Percentiles rank a stretch among this genome's conserved stretches.
Conservation (phyloP, 192 early-diverging fungal genomes). For the Coemansia sp. region DNA sequence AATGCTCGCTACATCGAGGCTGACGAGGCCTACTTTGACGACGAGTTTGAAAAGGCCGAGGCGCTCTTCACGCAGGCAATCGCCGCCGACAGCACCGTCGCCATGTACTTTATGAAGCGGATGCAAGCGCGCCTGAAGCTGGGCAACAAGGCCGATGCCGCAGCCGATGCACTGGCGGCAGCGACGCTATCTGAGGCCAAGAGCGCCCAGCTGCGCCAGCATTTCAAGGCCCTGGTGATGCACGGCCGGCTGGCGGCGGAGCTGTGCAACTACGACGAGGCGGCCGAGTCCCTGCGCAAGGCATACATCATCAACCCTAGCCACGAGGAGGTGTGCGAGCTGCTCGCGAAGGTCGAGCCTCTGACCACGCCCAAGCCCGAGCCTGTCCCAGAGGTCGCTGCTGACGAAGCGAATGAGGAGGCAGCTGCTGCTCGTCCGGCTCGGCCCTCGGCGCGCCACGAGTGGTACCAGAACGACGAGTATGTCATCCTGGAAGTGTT, state of each 20-base stretch:
- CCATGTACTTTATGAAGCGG: constrained; percentile 72
- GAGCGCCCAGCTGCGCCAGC: constrained; percentile 50
- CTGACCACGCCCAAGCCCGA: constrained; percentile 44
- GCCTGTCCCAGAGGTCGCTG: constrained; percentile 1
- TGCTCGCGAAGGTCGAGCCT: constrained; percentile 46
- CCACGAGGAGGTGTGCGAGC: constrained; percentile 40
- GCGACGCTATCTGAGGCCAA: constrained; percentile 59
- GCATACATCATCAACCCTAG: constrained; percentile 65
- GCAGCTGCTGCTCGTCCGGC: constrained; percentile 2
- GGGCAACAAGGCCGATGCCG: constrained; percentile 60
- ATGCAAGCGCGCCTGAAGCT: constrained; percentile 69
- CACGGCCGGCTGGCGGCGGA: constrained; percentile 64
- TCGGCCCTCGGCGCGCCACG: constrained; percentile 68
- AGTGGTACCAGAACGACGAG: constrained; percentile 97
- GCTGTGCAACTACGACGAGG: constrained; percentile 62
- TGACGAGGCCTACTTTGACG: constrained; percentile 78
- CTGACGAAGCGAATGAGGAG: neutral
- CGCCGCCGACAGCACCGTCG: constrained; percentile 57
- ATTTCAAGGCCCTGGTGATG: constrained; percentile 70
- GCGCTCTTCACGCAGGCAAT: constrained; percentile 71
- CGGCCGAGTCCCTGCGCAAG: constrained; percentile 60
- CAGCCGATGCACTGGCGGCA: constrained; percentile 69
- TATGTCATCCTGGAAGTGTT: constrained; percentile 89
- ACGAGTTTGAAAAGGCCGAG: constrained; percentile 76
- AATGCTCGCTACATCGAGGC: too few relatives aligned